Conservation (phyloP, 2,329 filamentous ascomycete genomes). For the Nemania sp. region DNA sequence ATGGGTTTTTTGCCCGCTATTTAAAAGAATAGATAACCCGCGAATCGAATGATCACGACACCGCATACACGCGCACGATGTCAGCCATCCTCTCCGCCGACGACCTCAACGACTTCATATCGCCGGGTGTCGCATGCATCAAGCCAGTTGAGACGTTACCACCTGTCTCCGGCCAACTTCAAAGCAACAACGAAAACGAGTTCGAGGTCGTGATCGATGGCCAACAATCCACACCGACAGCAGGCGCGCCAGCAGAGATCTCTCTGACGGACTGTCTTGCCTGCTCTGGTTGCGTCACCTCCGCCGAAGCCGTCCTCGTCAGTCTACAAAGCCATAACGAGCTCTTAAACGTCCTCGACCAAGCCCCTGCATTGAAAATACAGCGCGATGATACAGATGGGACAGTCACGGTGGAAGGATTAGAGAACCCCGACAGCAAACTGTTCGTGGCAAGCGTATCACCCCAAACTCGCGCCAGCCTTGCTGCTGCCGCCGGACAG, state of each 20-base stretch:
- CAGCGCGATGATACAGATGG: conserved; percentile 37
- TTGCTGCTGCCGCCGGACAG: conserved; percentile 80
- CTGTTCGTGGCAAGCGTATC: conserved; percentile 92
- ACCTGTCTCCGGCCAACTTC: conserved; percentile 40
- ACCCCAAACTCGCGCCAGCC: conserved; percentile 84
- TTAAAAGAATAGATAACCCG: too few relatives aligned
- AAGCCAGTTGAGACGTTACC: conserved; percentile 95
- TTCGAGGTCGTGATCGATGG: conserved; percentile 96
- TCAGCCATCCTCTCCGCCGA: conserved; percentile 96
- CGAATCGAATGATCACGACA: too few relatives aligned
- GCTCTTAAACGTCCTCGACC: conserved; percentile 80
- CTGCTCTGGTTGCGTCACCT: conserved; percentile 96
- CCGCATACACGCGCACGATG: conserved; percentile 67
- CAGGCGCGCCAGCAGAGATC: conserved; percentile 78
- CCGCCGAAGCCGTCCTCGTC: conserved; percentile 94
- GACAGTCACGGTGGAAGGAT: conserved; percentile 49
- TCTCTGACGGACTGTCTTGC: conserved; percentile 96
- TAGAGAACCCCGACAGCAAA: conserved; percentile 65
- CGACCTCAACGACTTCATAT: conserved; percentile 98
- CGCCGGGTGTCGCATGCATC: conserved; percentile 95
- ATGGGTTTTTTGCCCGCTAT: too few relatives aligned
- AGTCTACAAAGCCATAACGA: conserved; percentile 92
- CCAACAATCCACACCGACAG: conserved; percentile 52
- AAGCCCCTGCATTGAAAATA: conserved; percentile 54
- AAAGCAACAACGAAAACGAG: conserved; percentile 45